phyloP scores from a whole-genome alignment of 805 yeast genomes.

The Sungouiella thailandica region DNA sequence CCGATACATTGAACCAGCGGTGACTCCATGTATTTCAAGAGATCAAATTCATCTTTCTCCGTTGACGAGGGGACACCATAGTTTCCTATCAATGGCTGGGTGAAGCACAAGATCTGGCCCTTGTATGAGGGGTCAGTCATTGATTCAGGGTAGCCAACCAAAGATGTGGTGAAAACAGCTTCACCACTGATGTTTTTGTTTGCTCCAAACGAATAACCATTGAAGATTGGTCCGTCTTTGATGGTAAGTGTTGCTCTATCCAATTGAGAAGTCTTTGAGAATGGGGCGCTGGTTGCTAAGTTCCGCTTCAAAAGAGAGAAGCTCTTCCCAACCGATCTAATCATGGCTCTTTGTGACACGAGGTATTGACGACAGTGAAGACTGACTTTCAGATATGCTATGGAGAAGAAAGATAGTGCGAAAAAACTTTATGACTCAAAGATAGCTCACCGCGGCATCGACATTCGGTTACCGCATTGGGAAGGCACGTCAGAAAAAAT shows the following conservation, averaged over 20 bases:
- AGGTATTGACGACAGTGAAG: not conserved
- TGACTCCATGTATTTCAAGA: constrained; percentile 87
- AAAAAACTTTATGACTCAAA: constrained; percentile 10
- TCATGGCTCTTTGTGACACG: not conserved
- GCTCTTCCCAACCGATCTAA: not conserved
- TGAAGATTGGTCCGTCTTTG: constrained; percentile 88
- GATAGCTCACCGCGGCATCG: constrained; percentile 23
- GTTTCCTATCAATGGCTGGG: constrained; percentile 96
- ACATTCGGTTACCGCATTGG: constrained; percentile 14
- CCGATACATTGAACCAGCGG: constrained; percentile 92
- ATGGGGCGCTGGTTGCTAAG: constrained; percentile 33
- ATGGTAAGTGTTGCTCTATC: constrained; percentile 88
- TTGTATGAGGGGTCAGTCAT: constrained; percentile 98
- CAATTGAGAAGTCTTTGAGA: constrained; percentile 35
- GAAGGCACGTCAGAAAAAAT: constrained; percentile 7
- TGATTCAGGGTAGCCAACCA: constrained; percentile 98
- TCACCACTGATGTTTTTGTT: constrained; percentile 91
- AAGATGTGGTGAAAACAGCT: constrained; percentile 95
- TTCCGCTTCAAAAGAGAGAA: constrained; percentile 15
- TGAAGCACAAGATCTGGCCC: constrained; percentile 94
- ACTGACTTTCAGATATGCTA: not conserved
- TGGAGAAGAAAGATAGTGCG: not conserved
- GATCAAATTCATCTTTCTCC: constrained; percentile 75
- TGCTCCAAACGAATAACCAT: constrained; percentile 95
- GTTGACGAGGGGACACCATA: constrained; percentile 93